Base-by-base conservation (phyloP, 2,329 filamentous ascomycete genomes). In the Exophiala dermatitidis region DNA sequence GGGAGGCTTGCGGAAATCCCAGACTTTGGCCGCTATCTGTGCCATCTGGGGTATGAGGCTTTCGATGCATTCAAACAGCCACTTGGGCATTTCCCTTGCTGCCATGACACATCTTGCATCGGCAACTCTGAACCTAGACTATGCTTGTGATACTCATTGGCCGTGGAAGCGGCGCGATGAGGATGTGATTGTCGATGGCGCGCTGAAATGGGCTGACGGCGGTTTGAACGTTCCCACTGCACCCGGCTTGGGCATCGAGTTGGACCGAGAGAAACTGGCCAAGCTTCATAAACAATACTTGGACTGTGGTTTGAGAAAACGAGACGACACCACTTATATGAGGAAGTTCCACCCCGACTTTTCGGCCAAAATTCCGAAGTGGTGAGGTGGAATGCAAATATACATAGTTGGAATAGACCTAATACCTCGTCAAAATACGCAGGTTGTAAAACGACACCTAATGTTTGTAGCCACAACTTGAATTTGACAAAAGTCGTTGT, bases 61-160 rank as follows among this genome's bases (percentile, higher is more conserved):
- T 0, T 71, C 69, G 1, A 73, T 73, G 71, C 71, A 73, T 54
- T 73, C 71, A 2, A 73, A 73, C 56, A 73, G 70, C 8, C 71
- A 73, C 34, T 50, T 73, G 42, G 71, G 71, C 5, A 72, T 74
- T 44, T 72, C 70, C 1, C 40, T 73, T 5, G 71, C 70, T 2
- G 71, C 71, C 36, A 73, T 73, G 71, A 72, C 71, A 0, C 71
- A 73, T 46, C 63, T 73, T 6, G 71, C 71, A 1, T 65, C 70
- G 2, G 70, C 71, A 9, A 73, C 71, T 0, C 61, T 64, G 0
- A 73, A 73, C 36, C 57, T 73, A 1, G 71, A 73, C 58, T 73
- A 73, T 40, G 71, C 71, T 0, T 73, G 71, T 45, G 71, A 73
- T 46, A 73, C 71, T 0, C 71, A 73, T 53, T 73, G 71, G 71